Percentiles rank a stretch among this genome's conserved stretches.
Conservation (phyloP, 306 rosid genomes). For the Vicia villosa region DNA sequence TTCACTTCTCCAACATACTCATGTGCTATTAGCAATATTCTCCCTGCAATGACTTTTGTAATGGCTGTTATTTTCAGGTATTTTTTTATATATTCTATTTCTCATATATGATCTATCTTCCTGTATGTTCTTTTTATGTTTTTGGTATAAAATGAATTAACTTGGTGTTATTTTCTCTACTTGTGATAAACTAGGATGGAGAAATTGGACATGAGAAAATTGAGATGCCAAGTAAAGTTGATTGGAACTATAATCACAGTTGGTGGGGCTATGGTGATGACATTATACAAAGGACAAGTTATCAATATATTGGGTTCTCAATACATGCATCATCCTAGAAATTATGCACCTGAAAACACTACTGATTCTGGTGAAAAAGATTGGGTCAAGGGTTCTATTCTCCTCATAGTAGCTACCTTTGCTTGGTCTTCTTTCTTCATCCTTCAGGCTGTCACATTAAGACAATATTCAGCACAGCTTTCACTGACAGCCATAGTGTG, state of each 20-base stretch:
- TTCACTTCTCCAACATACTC: conserved; percentile 87
- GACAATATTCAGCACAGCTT: conserved; percentile 75
- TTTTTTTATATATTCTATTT: background rate
- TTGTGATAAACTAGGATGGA: conserved; percentile 67
- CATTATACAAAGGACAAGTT: conserved; percentile 84
- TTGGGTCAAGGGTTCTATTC: conserved; percentile 82
- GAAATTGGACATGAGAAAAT: conserved; percentile 59
- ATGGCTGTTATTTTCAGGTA: conserved; percentile 89
- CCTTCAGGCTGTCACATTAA: conserved; percentile 77
- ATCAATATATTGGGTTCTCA: conserved; percentile 56
- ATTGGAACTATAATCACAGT: conserved; percentile 80
- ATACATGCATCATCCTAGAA: conserved; percentile 47
- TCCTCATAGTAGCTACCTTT: conserved; percentile 74
- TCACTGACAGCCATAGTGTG: conserved; percentile 88
- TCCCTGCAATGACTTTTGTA: conserved; percentile 90
- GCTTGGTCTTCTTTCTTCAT: conserved; percentile 97
- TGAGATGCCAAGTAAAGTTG: conserved; percentile 73
- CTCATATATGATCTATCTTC: background rate
- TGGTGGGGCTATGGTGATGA: conserved; percentile 93
- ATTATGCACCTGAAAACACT: conserved; percentile 34
- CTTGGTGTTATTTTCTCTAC: background rate
- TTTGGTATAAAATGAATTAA: conserved; percentile 20
- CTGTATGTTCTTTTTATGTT: background rate
- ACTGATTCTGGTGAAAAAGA: conserved; percentile 49
- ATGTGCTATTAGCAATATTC: conserved; percentile 87